These are phyloP conservation scores for Malus sylvestris DNA, from an alignment of 306 rosid species.

Conservation along the genomic window DNA sequence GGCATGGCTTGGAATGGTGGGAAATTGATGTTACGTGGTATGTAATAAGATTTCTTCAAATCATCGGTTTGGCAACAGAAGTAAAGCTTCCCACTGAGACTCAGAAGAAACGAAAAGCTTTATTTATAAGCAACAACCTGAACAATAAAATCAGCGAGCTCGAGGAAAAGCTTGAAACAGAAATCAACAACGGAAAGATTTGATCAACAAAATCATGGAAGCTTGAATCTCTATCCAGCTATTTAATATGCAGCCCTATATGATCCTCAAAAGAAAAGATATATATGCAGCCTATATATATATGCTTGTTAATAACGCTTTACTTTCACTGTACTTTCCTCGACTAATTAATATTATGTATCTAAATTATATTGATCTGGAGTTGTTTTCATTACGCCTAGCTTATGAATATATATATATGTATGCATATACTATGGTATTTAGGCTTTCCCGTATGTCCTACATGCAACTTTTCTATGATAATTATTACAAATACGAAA, in stretches of 20 bases:
- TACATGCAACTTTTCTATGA: no score
- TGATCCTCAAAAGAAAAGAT: no score
- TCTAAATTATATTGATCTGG: not conserved
- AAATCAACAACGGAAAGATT: not conserved
- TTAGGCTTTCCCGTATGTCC: no score
- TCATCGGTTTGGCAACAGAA: slow-evolving; percentile 65
- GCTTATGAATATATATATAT: no score
- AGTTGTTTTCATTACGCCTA: not conserved
- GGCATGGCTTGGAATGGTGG: slow-evolving; percentile 96
- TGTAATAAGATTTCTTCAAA: slow-evolving; percentile 52
- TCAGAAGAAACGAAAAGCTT: slow-evolving; percentile 52
- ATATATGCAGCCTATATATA: not conserved
- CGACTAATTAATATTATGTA: not conserved
- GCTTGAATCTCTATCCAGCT: not conserved
- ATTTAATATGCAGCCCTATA: not conserved
- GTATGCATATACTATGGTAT: no score
- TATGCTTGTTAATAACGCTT: no score
- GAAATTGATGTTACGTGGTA: slow-evolving; percentile 84
- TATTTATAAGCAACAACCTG: not conserved
- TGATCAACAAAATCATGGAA: not conserved
- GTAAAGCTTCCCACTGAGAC: slow-evolving; percentile 55
- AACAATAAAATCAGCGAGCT: not conserved
- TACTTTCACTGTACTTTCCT: no score
- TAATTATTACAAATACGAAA: not conserved
- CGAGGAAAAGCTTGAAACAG: not conserved